phyloP scores from a whole-genome alignment of 768 basidiomycete genomes.

The Collybia sp. region DNA sequence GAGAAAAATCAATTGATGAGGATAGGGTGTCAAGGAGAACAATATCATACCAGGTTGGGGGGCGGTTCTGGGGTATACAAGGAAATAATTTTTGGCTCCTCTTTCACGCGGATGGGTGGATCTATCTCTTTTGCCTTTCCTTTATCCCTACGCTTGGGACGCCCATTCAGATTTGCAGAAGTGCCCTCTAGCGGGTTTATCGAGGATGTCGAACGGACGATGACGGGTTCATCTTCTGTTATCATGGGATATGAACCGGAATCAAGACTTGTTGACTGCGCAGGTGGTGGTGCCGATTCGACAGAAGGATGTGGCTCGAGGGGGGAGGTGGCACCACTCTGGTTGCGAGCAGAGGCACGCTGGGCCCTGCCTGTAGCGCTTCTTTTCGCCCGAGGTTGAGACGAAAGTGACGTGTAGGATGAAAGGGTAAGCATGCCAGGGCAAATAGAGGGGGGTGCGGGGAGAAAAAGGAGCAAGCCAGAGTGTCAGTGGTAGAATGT shows the following conservation, averaged over 20 bases:
- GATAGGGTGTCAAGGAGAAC: slow-evolving; percentile 1
- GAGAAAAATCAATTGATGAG: slow-evolving; percentile 7
- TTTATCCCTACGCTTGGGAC: slow-evolving; percentile 43
- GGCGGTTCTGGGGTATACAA: slow-evolving; percentile 43
- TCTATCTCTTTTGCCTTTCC: slow-evolving; percentile 50
- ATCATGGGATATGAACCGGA: slow-evolving; percentile 48
- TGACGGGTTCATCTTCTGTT: slow-evolving; percentile 53
- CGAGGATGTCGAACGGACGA: slow-evolving; percentile 63
- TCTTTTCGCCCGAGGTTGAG: slow-evolving; percentile 28
- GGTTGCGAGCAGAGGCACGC: slow-evolving; percentile 64
- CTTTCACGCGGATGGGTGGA: slow-evolving; percentile 39
- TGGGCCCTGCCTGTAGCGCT: slow-evolving; percentile 64
- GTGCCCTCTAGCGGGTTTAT: slow-evolving; percentile 32
- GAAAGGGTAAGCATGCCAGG: slow-evolving; percentile 17
- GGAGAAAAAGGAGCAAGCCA: slow-evolving; percentile 16
- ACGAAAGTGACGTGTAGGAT: slow-evolving; percentile 9
- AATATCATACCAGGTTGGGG: slow-evolving; percentile 32
- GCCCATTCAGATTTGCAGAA: slow-evolving; percentile 19
- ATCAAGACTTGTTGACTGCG: slow-evolving; percentile 38
- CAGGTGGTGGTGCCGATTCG: slow-evolving; percentile 33
- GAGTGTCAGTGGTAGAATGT: slow-evolving; percentile 8
- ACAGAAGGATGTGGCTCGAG: slow-evolving; percentile 28
- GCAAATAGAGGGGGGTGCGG: slow-evolving; percentile 7
- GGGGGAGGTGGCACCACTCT: slow-evolving; percentile 40
- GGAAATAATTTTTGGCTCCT: slow-evolving; percentile 42